Conservation (phyloP, 2,329 filamentous ascomycete species). For the Fusarium floridanum region DNA sequence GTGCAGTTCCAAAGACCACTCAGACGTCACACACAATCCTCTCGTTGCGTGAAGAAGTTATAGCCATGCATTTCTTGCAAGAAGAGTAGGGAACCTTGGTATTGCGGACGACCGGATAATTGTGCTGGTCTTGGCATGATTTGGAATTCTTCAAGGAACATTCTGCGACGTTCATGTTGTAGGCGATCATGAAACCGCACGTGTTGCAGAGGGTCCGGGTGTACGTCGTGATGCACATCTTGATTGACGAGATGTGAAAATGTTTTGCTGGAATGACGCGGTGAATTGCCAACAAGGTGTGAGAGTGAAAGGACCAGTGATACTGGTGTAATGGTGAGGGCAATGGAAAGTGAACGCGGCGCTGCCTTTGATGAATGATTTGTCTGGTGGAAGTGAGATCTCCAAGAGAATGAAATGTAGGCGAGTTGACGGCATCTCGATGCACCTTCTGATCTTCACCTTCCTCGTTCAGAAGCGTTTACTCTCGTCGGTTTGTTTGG, state of each 20-base stretch:
- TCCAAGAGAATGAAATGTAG: background rate
- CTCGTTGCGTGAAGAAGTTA: background rate
- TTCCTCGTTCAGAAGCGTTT: background rate
- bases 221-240: background rate
- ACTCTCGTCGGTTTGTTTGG: background rate
- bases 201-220: background rate
- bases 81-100: background rate
- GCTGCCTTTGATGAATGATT: background rate
- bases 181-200: background rate
- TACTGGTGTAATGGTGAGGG: background rate
- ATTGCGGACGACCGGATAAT: background rate
- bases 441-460: background rate
- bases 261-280: background rate
- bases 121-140: background rate
- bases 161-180: background rate
- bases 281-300: background rate
- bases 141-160: background rate
- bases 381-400: background rate
- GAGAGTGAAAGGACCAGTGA: background rate
- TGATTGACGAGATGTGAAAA: background rate
- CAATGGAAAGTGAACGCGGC: background rate
- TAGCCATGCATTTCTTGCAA: background rate
- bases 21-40: background rate
- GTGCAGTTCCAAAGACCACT: background rate
- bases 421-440: background rate